Base-by-base conservation (phyloP, 2,329 filamentous ascomycete species). In the Sarocladium strictum region DNA sequence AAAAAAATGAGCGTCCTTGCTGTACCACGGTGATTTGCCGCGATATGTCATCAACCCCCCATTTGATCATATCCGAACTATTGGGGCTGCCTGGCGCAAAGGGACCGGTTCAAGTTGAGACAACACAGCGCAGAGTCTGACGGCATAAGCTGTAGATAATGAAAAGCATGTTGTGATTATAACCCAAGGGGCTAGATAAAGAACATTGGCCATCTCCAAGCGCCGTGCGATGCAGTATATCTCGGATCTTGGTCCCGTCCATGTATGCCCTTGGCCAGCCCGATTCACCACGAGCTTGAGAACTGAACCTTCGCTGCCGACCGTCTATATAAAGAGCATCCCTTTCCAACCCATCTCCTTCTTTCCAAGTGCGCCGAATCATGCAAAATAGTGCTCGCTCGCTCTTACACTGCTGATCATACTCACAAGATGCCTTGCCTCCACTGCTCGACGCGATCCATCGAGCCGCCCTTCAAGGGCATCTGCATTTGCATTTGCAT, bases 361-460 rank as follows among this genome's bases (percentile, higher is more conserved):
- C 17, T 27, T 21, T 35, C 47, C 47, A 51, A 33, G 35, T 49
- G 47, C 47, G 47, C 47, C 47, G 27, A 35, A 35, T 51, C 21
- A 51, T 51, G 47, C 47, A 51, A 51, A 51, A 35, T 15, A 33
- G 40, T 23, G 24, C 26, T 49, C 43, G 23, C 43, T 45, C 43
- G 43, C 47, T 35, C 47, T 21, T 47, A 47, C 43, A 47, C 43
- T 26, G 27, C 21, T 47, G 9, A 21, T 27, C 15, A 35, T 51
- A 38, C 7, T 53, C 19, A 53, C 26, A 19, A 40, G 23, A 76
- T 67, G 50, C 72, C 65, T 53, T 74, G 72, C 41, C 73, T 66
- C 73, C 73, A 76, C 54, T 70, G 67, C 56, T 76, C 72, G 6
- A 74, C 71, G 33, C 69, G 65, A 49, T 72, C 71, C 58, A 66